These are phyloP conservation scores for Pyrenopolyporus hunteri DNA, from an alignment of 495 filamentous ascomycete species.

Conservation along the genomic window DNA sequence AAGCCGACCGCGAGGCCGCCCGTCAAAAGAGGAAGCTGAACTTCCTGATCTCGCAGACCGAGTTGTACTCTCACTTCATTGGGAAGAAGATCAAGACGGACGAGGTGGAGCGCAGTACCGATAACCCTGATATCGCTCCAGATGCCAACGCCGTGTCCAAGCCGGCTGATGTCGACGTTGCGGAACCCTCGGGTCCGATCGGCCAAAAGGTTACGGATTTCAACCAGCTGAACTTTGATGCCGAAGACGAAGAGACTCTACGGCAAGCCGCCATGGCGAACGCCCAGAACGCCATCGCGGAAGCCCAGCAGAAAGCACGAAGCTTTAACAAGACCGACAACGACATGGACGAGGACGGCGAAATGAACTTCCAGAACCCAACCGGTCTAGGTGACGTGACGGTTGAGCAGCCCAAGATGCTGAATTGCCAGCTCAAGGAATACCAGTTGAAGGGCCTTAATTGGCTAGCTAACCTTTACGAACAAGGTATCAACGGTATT, in stretches of 20 bases:
- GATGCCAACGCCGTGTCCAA: conserved; percentile 50
- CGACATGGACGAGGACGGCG: conserved; percentile 78
- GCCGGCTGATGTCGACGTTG: conserved; percentile 59
- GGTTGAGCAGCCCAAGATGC: conserved; percentile 91
- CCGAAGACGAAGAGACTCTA: conserved; percentile 84
- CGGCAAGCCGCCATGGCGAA: conserved; percentile 89
- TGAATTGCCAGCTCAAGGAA: conserved; percentile 93
- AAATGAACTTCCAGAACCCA: conserved; percentile 99
- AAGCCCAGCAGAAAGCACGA: conserved; percentile 90
- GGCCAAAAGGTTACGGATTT: conserved; percentile 84
- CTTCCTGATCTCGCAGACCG: conserved; percentile 98
- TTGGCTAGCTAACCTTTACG: conserved; percentile 98
- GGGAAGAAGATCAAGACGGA: conserved; percentile 98
- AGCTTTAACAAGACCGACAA: conserved; percentile 80
- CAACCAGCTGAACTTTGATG: conserved; percentile 94
- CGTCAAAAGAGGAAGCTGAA: conserved; percentile 98
- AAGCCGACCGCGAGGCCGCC: conserved; percentile 95
- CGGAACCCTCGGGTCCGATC: conserved; percentile 62
- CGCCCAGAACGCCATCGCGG: conserved; percentile 93
- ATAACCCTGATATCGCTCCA: conserved; percentile 70
- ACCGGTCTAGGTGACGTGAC: conserved; percentile 92
- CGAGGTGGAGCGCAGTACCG: conserved; percentile 87
- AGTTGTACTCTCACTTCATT: conserved; percentile 99
- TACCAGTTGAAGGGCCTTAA: conserved; percentile 99
- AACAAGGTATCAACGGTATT: conserved; percentile 99